Evolutionary conservation across 2,329 filamentous ascomycete genomes (phyloP).

Genomic region (Bimuria novae-zelandiae): DNA sequence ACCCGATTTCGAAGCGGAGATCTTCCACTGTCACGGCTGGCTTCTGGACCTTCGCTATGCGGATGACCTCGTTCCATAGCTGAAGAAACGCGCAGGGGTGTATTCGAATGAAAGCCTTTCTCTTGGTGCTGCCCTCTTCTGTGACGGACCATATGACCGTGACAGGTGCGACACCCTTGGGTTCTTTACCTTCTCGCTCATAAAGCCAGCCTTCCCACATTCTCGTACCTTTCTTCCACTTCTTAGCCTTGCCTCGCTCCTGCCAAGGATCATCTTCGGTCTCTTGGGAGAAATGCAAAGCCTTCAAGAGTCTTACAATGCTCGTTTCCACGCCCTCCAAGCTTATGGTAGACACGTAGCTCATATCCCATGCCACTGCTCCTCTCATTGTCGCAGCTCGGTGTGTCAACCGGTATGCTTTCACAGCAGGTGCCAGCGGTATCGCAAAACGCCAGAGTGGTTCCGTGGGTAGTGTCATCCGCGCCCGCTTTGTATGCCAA

Average conservation of each 20-base stretch:
- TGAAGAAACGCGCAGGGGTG: constrained; percentile 82
- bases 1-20: constrained; percentile 72
- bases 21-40: constrained; percentile 69
- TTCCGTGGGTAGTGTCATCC: constrained; percentile 78
- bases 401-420: constrained; percentile 87
- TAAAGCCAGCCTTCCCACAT: constrained; percentile 62
- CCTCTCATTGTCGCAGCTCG: constrained; percentile 76
- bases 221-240: constrained; percentile 71
- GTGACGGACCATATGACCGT: constrained; percentile 72
- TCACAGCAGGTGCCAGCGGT: constrained; percentile 83
- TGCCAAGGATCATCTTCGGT: constrained; percentile 60
- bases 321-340: constrained; percentile 70
- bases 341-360: constrained; percentile 87
- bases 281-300: constrained; percentile 61
- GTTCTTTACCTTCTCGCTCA: constrained; percentile 58
- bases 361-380: constrained; percentile 88
- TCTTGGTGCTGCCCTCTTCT: constrained; percentile 41
- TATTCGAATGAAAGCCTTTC: constrained; percentile 70
- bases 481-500: constrained; percentile 90
- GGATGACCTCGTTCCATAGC: constrained; percentile 66
- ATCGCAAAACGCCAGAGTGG: constrained; percentile 91
- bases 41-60: constrained; percentile 62
- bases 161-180: constrained; percentile 69
- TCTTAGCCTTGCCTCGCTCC: constrained; percentile 59
- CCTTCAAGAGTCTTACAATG: constrained; percentile 68